Base-by-base conservation (phyloP, 495 filamentous ascomycete genomes). In the Paragyromitra xinjiangensis region DNA sequence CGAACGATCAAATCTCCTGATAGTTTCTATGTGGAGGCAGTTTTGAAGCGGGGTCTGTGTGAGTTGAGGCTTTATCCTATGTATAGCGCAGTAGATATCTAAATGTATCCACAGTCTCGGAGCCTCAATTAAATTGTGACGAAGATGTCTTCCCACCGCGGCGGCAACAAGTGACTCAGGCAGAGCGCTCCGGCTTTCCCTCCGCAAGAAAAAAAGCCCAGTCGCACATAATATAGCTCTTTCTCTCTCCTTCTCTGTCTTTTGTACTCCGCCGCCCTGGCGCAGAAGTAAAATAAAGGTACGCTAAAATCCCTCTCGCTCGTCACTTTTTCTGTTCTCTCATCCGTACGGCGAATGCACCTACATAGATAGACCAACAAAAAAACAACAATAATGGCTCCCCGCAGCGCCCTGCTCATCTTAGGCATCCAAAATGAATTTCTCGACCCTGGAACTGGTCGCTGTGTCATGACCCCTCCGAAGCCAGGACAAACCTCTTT, bases 391-490 rank as follows among this genome's bases (percentile, higher is more conserved):
- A 81, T 85, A 24, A 83, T 90, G 61, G 77, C 80, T 68, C 95
- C 94, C 11, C 89, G 93, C 63, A 92, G 94, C 85, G 95, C 94
- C 0, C 84, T 99, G 50, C 85, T 99, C 29, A 83, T 97, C 14
- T 85, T 98, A 65, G 94, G 97, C 81, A 88, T 97, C 26, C 95
- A 98, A 77, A 97, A 97, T 82, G 95, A 98, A 83, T 97, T 98
- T 81, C 83, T 97, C 56, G 88, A 89, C 37, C 83, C 89, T 0
- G 87, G 65, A 26, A 45, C 89, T 48, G 93, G 92, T 42, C 89
- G 90, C 51, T 85, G 97, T 44, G 87, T 90, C 45, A 88, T 93
- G 53, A 89, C 89, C 22, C n/a, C 68, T 16, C 58, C 64, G 29
- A 64, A 64, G 37, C 11, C 19, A 4, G 76, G 67, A 16, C 58